phyloP scores from a whole-genome alignment of 2,329 filamentous ascomycete species.

The Akanthomyces lecanii region DNA sequence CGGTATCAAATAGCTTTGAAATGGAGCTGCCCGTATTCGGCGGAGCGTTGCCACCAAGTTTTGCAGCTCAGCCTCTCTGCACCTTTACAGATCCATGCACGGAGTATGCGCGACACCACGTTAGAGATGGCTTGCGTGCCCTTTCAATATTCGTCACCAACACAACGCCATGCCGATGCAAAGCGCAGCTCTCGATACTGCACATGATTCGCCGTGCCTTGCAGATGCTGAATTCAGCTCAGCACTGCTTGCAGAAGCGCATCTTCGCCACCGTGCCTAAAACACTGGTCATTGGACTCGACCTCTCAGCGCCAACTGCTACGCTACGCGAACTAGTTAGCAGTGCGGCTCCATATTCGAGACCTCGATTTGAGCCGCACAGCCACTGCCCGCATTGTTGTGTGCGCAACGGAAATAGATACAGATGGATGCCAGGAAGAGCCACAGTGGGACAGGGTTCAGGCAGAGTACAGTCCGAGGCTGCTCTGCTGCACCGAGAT shows the following conservation, averaged over 20 bases:
- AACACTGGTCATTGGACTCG: conserved; percentile 1
- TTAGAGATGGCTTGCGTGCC: background rate
- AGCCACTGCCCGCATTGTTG: conserved; percentile 7
- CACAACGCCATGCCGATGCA: background rate
- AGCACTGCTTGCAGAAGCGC: background rate
- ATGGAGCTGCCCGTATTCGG: background rate
- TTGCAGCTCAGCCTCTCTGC: background rate
- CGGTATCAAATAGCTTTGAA: background rate
- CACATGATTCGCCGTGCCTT: background rate
- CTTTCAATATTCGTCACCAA: background rate
- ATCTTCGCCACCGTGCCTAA: conserved; percentile 5
- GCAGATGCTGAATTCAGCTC: background rate
- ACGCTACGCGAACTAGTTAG: background rate
- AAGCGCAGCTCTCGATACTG: background rate
- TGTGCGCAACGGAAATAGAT: conserved; percentile 5
- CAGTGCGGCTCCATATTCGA: background rate
- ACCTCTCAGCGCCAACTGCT: background rate
- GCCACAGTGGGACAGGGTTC: background rate
- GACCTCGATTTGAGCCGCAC: conserved; percentile 9
- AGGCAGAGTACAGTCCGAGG: background rate
- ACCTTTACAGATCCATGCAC: background rate
- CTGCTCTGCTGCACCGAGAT: background rate
- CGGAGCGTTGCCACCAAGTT: background rate
- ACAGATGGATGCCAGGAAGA: background rate
- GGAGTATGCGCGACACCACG: background rate